Evolutionary conservation across 805 yeast species (phyloP).

Genomic region (Saccharomycopsis vini): DNA sequence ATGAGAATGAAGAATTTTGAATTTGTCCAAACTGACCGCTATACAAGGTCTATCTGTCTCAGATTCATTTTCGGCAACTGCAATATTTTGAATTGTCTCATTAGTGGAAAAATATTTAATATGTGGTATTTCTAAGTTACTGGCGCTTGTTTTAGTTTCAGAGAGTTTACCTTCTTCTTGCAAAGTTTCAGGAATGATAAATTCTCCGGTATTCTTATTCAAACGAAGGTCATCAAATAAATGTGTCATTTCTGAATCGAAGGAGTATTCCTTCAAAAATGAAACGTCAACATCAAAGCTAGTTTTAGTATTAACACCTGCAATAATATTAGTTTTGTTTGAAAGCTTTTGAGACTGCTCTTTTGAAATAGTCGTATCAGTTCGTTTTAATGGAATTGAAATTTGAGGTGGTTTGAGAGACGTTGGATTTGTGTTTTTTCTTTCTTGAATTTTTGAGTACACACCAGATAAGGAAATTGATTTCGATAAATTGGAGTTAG

Average conservation of each 20-base stretch:
- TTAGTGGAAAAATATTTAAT: too few relatives aligned
- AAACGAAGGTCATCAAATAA: slow-evolving; percentile 11
- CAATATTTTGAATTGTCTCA: too few relatives aligned
- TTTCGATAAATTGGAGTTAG: not conserved
- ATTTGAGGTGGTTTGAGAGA: not conserved
- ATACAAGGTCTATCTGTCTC: not conserved
- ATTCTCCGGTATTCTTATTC: too few relatives aligned
- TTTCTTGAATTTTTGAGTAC: not conserved
- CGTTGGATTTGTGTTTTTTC: slow-evolving; percentile 1
- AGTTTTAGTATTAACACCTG: not conserved
- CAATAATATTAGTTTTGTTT: too few relatives aligned
- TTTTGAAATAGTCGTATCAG: not conserved
- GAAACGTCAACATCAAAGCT: slow-evolving; percentile 2
- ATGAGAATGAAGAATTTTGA: too few relatives aligned
- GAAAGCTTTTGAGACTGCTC: not conserved
- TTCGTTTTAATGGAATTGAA: not conserved
- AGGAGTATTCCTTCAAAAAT: slow-evolving; percentile 12
- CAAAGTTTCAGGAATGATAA: too few relatives aligned
- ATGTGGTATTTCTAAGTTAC: too few relatives aligned
- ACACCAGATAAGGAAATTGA: not conserved
- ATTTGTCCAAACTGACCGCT: not conserved
- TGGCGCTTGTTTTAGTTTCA: too few relatives aligned
- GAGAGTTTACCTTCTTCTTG: too few relatives aligned
- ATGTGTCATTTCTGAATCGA: slow-evolving; percentile 8
- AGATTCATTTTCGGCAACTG: not conserved